Conservation (phyloP, 2,329 filamentous ascomycete genomes). For the Venturia pyrina region DNA sequence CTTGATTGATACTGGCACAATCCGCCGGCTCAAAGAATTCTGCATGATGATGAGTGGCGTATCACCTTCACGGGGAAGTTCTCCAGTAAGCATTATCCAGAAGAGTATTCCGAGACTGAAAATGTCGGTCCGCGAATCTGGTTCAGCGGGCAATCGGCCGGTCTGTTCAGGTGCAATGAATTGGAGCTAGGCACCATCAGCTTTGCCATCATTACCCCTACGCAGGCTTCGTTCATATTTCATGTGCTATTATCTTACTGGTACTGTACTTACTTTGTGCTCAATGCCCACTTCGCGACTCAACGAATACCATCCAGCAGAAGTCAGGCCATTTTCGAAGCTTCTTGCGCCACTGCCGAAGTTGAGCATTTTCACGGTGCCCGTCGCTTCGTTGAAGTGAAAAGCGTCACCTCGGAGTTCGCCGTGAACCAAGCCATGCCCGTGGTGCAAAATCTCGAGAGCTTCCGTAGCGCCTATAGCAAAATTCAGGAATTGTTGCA, state of each 20-base stretch:
- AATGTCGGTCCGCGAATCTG: slow-evolving; percentile 85
- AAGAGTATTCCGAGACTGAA: slow-evolving; percentile 86
- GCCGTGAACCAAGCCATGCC: slow-evolving; percentile 75
- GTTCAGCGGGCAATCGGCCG: slow-evolving; percentile 82
- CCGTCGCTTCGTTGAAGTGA: slow-evolving; percentile 65
- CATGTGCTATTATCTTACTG: not conserved
- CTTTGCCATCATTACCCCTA: not conserved
- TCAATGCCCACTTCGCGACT: slow-evolving; percentile 78
- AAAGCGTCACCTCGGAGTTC: slow-evolving; percentile 88
- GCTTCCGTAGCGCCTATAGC: slow-evolving; percentile 81
- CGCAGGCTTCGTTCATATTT: not conserved
- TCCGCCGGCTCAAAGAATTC: slow-evolving; percentile 68
- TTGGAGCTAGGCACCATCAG: slow-evolving; percentile 46
- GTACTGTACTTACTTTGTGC: slow-evolving; percentile 39
- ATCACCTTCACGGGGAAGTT: slow-evolving; percentile 68
- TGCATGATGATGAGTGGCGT: slow-evolving; percentile 86
- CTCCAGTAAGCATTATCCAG: slow-evolving; percentile 74
- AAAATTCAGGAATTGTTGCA: slow-evolving; percentile 77
- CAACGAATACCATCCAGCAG: slow-evolving; percentile 74
- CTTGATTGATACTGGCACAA: slow-evolving; percentile 65
- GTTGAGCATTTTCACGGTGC: slow-evolving; percentile 67
- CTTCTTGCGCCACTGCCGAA: slow-evolving; percentile 80
- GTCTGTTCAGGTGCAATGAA: slow-evolving; percentile 95
- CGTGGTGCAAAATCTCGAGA: slow-evolving; percentile 83
- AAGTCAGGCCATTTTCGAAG: slow-evolving; percentile 79